phyloP scores from a whole-genome alignment of 441 rosid species.

The Erodium trifolium region DNA sequence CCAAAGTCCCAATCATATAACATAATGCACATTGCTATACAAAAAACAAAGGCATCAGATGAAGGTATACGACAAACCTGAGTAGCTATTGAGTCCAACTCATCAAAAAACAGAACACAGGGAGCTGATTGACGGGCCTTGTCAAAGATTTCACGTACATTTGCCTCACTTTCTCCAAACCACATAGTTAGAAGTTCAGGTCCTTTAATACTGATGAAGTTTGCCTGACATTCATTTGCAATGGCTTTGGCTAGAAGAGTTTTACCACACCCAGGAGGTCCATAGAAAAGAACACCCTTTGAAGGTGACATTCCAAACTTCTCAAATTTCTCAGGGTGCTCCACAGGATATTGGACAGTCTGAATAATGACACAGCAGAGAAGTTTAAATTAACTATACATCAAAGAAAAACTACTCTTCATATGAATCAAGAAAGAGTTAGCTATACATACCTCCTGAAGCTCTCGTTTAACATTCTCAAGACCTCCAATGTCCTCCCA shows the following conservation, averaged over 20 bases:
- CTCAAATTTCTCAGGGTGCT: conserved; percentile 72
- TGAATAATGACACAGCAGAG: conserved; percentile 13
- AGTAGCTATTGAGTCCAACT: conserved; percentile 52
- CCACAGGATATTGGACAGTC: conserved; percentile 71
- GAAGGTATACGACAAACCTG: conserved; percentile 29
- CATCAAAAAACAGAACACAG: conserved; percentile 53
- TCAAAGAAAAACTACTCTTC: background rate
- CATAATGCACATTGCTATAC: background rate
- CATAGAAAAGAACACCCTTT: conserved; percentile 60
- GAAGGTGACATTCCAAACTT: conserved; percentile 22
- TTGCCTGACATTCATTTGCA: too few species aligned
- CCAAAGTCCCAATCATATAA: background rate
- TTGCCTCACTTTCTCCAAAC: conserved; percentile 67
- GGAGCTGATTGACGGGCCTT: conserved; percentile 63
- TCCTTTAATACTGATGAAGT: too few species aligned
- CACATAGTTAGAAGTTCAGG: conserved; percentile 47
- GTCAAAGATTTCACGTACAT: conserved; percentile 58
- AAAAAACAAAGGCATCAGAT: background rate
- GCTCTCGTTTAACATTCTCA: conserved; percentile 19
- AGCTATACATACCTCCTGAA: conserved; percentile 37
- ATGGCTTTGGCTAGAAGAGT: conserved; percentile 15
- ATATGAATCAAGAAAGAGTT: background rate
- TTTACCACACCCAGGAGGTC: conserved; percentile 65
- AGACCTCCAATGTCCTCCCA: conserved; percentile 23
- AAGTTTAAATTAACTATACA: background rate